Evolutionary conservation across 2,329 filamentous ascomycete species (phyloP).

Genomic region (Nothophaeocryptopus gaeumannii): DNA sequence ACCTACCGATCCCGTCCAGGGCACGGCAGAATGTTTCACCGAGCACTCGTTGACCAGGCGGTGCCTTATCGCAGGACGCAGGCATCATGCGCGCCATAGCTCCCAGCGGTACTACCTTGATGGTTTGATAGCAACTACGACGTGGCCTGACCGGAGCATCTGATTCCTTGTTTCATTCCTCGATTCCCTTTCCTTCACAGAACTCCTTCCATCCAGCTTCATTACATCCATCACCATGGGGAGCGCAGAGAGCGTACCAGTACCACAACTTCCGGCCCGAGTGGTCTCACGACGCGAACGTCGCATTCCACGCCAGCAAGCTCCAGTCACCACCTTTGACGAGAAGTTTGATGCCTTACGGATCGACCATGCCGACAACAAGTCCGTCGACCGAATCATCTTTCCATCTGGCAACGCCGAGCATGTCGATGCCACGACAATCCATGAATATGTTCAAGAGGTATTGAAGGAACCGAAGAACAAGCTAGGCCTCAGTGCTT

Average conservation of each 20-base stretch:
- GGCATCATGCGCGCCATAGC: too few relatives aligned
- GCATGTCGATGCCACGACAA: slow-evolving; percentile 31
- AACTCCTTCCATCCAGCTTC: neutral
- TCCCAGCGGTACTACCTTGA: too few relatives aligned
- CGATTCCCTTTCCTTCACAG: neutral
- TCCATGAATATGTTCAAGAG: slow-evolving; percentile 32
- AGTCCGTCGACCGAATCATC: slow-evolving; percentile 12
- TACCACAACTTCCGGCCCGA: slow-evolving; percentile 12
- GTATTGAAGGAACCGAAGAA: slow-evolving; percentile 45
- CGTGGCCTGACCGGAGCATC: too few relatives aligned
- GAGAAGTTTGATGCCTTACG: slow-evolving; percentile 37
- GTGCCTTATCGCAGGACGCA: too few relatives aligned
- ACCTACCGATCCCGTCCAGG: too few relatives aligned
- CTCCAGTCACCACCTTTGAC: slow-evolving; percentile 25
- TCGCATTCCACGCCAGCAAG: slow-evolving; percentile 14
- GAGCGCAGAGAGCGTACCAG: slow-evolving; percentile 24
- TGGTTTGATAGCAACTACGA: too few relatives aligned
- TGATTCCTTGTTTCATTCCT: too few relatives aligned
- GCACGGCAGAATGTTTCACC: too few relatives aligned
- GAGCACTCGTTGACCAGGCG: too few relatives aligned
- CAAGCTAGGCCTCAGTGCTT: slow-evolving; percentile 71
- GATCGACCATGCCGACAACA: slow-evolving; percentile 26
- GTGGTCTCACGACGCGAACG: slow-evolving; percentile 18
- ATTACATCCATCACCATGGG: slow-evolving; percentile 20
- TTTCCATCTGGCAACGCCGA: slow-evolving; percentile 25